Base-by-base conservation (phyloP, 495 filamentous ascomycete genomes). In the Xylaria grammica region DNA sequence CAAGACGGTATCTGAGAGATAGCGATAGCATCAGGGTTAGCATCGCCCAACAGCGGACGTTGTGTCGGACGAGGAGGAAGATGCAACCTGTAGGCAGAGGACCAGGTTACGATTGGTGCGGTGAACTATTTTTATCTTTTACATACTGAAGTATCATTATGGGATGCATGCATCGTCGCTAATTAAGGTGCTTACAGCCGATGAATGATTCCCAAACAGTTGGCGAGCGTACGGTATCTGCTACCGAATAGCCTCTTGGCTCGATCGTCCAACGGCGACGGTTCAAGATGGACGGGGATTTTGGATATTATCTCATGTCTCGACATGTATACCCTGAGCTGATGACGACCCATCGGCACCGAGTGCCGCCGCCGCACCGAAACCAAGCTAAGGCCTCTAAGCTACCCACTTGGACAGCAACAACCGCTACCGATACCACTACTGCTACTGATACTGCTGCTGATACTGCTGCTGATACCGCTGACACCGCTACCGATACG, bases 291-390 rank as follows among this genome's bases (percentile, higher is more conserved):
- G 56, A 59, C 29, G 56, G 56, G 40, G 56, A 59, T 15, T 32
- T 45, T n/a, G 56, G 56, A 13, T 59, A 59, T 34, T 40, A 59
- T 10, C 56, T 59, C 29, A 59, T 59, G 56, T 46, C 56, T 6
- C 27, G 38, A 22, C 32, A 48, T 46, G 56, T 48, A 17, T 40
- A 38, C 38, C 38, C 26, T 24, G 57, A 60, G 32, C 27, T 60
- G 45, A 27, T 48, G 57, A 36, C 30, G 57, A 50, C 30, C 45
- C 30, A 27, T 50, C 42, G 42, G 57, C 49, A 60, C 38, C 54
- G 38, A 30, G n/a, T n/a, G n/a, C 38, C 44, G 38, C 54, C 54
- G 54, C 38, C 36, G 38, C 54, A 45, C 54, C 54, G 54, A 58
- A 58, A 58, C 44, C 54, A 58, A 45, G 38, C 54, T 30, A 60